A percentile compares a stretch with the other conserved stretches of the same genome.
phyloP scores from a whole-genome alignment of 306 rosid genomes.

The Canavalia ensiformis region DNA sequence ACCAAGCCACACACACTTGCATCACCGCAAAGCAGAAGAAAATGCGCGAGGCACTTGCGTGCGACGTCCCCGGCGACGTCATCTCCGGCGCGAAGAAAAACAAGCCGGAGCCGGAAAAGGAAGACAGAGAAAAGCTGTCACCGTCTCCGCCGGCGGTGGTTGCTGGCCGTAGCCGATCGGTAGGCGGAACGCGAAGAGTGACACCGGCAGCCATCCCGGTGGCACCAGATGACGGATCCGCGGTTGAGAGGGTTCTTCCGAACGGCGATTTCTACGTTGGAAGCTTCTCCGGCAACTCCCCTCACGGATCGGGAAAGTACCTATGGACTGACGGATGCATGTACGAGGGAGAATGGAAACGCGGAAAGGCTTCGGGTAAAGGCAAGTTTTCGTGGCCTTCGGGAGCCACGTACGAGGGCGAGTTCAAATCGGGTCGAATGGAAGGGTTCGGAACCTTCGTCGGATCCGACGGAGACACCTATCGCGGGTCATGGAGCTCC shows the following conservation, averaged over 20 bases:
- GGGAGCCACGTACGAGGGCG: constrained; percentile 91
- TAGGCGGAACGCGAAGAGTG: constrained; percentile 73
- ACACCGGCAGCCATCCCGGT: constrained; percentile 65
- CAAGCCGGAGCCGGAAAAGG: constrained; percentile 61
- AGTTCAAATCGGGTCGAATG: constrained; percentile 85
- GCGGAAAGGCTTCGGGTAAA: constrained; percentile 84
- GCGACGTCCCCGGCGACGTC: constrained; percentile 54
- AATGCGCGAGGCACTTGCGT: constrained; percentile 77
- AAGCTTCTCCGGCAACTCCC: constrained; percentile 76
- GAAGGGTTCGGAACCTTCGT: constrained; percentile 84
- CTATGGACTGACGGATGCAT: constrained; percentile 94
- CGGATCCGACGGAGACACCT: constrained; percentile 80
- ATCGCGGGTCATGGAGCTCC: constrained; percentile 84
- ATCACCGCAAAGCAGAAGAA: background rate
- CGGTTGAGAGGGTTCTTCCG: constrained; percentile 68
- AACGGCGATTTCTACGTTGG: constrained; percentile 97
- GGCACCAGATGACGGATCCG: constrained; percentile 35
- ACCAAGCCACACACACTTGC: background rate
- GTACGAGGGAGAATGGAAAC: constrained; percentile 87
- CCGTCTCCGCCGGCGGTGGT: constrained; percentile 50
- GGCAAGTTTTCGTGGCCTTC: constrained; percentile 94
- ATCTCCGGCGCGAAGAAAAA: constrained; percentile 60
- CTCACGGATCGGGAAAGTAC: constrained; percentile 94
- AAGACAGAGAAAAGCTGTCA: constrained; percentile 42
- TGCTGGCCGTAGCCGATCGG: constrained; percentile 70